Base-by-base conservation (phyloP, 495 filamentous ascomycete genomes). In the Daldinia concentrica region DNA sequence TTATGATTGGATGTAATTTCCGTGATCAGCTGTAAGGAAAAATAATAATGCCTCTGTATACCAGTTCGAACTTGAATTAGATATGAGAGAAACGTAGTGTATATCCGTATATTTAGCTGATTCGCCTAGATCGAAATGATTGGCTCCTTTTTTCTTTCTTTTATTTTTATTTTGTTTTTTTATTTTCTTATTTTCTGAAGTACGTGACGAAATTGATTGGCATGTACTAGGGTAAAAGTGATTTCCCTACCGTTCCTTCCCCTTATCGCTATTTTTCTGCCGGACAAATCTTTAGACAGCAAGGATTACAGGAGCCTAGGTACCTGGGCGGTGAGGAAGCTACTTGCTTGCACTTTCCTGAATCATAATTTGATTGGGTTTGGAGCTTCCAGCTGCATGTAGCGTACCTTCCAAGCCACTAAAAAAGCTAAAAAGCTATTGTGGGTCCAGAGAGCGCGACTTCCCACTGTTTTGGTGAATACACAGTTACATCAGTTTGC, bases 361-460 rank as follows among this genome's bases (percentile, higher is more conserved):
- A 60, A 52, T 22, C 30, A 14, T 60, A 37, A 59, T 39, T 60
- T 45, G 17, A 62, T 62, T 39, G n/a, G 45, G 19, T 48, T 11
- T 48, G 17, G 43, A 48, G 43, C 43, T 48, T 48, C 43, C 15
- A 54, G n/a, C 2, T 57, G 24, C 12, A 48, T 43, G 52, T 22
- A 36, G 15, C 29, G 52, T 22, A 36, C 27, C 29, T 56, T 26
- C 50, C 15, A 54, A 30, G 14, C 50, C 27, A 17, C 26, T 43
- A 0, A 17, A n/a, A 17, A 36, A 39, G 34, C 14, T 15, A 59
- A 60, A 68, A 50, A 68, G 69, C 69, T 72, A 68, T 62, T 60
- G 69, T 72, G 69, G 69, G 56, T 48, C 69, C 17, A 17, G 12
- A 29, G 52, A 48, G 69, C 55, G 69, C 65, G 61, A 68, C 56